Percentiles rank a stretch among this genome's conserved stretches.
phyloP scores from a whole-genome alignment of 495 filamentous ascomycete genomes.

The Penicillium macrosclerotiorum region DNA sequence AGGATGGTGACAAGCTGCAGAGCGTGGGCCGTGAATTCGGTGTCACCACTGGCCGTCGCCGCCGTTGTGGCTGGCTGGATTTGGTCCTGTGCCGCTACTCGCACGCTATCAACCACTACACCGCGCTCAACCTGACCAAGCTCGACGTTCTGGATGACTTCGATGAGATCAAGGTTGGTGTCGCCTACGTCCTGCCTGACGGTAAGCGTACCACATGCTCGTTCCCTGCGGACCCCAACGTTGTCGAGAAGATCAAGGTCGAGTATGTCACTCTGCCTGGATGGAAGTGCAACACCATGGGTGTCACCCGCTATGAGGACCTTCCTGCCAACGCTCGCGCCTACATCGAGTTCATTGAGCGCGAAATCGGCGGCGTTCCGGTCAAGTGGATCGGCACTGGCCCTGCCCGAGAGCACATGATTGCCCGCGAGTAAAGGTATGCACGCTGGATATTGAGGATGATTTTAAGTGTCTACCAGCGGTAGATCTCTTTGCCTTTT shows the following conservation, averaged over 20 bases:
- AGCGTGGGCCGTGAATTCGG: constrained; percentile 65
- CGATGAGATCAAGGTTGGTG: constrained; percentile 73
- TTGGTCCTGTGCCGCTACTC: constrained; percentile 83
- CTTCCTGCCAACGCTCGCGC: constrained; percentile 71
- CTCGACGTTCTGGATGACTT: constrained; percentile 86
- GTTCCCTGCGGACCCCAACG: constrained; percentile 70
- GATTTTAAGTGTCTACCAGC: constrained; percentile 10
- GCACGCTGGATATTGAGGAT: not conserved
- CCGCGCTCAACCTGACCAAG: constrained; percentile 80
- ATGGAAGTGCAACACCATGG: constrained; percentile 72
- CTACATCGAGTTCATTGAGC: constrained; percentile 78
- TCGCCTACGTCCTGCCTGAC: constrained; percentile 61
- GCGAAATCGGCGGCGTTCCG: constrained; percentile 63
- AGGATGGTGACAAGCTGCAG: constrained; percentile 63
- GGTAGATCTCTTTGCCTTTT: constrained; percentile 5
- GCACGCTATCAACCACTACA: constrained; percentile 69
- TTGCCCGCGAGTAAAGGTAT: constrained; percentile 44
- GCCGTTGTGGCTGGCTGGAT: constrained; percentile 89
- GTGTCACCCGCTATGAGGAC: constrained; percentile 57
- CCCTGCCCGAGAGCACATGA: constrained; percentile 67
- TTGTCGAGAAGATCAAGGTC: constrained; percentile 55
- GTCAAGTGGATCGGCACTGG: constrained; percentile 81
- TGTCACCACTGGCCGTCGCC: constrained; percentile 78
- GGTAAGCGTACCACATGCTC: constrained; percentile 51
- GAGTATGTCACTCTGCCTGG: constrained; percentile 75